These are phyloP conservation scores for Roridomyces roridus DNA, from an alignment of 768 basidiomycete species.

Conservation along the genomic window DNA sequence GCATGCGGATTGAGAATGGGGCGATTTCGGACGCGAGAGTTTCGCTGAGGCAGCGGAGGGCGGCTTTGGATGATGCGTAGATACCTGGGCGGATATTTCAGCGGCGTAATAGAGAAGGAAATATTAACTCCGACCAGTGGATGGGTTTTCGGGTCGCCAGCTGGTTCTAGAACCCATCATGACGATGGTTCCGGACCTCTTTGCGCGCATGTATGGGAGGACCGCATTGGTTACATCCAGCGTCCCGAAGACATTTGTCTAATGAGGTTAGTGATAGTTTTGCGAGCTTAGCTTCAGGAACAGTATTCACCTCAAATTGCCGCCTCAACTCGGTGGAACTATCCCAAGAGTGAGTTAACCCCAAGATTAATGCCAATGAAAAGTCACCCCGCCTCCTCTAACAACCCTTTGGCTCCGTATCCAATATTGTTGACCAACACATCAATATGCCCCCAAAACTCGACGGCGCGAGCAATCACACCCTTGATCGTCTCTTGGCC, in stretches of 20 bases:
- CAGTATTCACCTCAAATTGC: slow-evolving; percentile 11
- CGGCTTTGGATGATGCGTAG: slow-evolving; percentile 48
- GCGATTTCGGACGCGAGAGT: slow-evolving; percentile 44
- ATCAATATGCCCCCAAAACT: slow-evolving; percentile 46
- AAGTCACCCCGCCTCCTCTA: slow-evolving; percentile 51
- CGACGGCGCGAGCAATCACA: slow-evolving; percentile 37
- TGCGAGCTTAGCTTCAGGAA: background rate
- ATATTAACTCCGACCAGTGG: slow-evolving; percentile 24
- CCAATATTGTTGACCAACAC: slow-evolving; percentile 55
- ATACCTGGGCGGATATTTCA: slow-evolving; percentile 17
- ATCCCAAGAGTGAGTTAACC: background rate
- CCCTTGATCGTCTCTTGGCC: slow-evolving; percentile 33
- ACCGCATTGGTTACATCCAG: slow-evolving; percentile 52
- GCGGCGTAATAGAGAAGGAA: background rate
- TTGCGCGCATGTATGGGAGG: slow-evolving; percentile 43
- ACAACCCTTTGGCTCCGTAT: slow-evolving; percentile 35
- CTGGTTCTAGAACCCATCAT: slow-evolving; percentile 45
- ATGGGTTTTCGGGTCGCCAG: slow-evolving; percentile 41
- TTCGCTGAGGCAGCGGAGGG: slow-evolving; percentile 45
- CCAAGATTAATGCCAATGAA: slow-evolving; percentile 18
- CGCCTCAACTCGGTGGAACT: slow-evolving; percentile 13
- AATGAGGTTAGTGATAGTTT: background rate
- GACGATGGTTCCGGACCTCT: slow-evolving; percentile 43
- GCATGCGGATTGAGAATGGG: slow-evolving; percentile 44
- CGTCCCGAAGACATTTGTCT: slow-evolving; percentile 50